Evolutionary conservation across 179 eudicot species (phyloP).

Genomic region (Beta lomatogona): DNA sequence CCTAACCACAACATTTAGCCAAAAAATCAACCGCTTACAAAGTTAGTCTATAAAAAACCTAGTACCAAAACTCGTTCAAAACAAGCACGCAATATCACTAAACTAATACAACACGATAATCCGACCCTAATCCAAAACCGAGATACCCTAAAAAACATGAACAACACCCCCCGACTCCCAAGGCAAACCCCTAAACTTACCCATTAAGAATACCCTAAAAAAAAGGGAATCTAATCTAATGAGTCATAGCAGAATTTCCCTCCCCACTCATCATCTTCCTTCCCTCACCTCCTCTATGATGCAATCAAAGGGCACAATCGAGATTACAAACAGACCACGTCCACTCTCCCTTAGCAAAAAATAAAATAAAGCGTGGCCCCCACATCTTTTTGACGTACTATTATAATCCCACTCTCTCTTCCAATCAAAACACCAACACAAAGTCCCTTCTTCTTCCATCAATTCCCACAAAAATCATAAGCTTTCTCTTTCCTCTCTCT

Average conservation of each 20-base stretch:
- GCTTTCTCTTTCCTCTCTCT: no score
- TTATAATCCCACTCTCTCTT: neutral
- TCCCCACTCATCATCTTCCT: neutral
- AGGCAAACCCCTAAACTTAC: neutral
- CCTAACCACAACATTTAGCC: no score
- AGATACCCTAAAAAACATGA: neutral
- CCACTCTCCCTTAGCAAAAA: conserved; percentile 3
- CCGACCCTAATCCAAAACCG: neutral
- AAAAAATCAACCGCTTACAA: no score
- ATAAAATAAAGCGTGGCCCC: conserved; percentile 12
- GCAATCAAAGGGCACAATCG: conserved; percentile 4
- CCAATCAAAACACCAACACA: neutral
- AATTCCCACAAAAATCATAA: neutral
- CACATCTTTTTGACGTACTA: conserved; percentile 24
- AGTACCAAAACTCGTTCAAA: no score
- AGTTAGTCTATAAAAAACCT: no score
- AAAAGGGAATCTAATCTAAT: neutral
- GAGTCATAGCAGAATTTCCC: neutral
- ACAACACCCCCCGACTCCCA: no score
- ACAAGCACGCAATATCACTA: no score
- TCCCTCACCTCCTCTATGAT: neutral
- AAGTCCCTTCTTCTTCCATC: neutral
- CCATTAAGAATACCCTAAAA: neutral
- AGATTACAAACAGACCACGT: conserved; percentile 17
- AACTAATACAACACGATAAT: neutral